phyloP scores from a whole-genome alignment of 2,329 filamentous ascomycete species.

The Hyphodiscus sp. region DNA sequence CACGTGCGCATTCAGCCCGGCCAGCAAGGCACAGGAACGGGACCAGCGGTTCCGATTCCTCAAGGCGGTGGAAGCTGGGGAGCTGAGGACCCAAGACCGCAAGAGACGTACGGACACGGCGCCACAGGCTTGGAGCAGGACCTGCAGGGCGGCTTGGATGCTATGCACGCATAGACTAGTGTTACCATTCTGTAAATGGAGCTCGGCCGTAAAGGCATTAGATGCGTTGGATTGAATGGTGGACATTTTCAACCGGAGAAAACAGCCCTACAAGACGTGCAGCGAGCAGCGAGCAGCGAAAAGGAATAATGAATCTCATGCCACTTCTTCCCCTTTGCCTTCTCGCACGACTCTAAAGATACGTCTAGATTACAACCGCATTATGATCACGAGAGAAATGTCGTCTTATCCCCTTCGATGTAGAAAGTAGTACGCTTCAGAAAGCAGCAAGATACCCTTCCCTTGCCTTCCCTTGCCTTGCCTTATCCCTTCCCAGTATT shows the following conservation, averaged over 20 bases:
- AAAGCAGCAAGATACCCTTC: no score
- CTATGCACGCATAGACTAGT: slow-evolving; percentile 22
- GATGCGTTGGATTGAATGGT: not conserved
- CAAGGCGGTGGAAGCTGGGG: slow-evolving; percentile 27
- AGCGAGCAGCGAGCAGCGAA: no score
- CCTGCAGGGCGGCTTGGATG: slow-evolving; percentile 31
- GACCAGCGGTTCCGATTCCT: slow-evolving; percentile 29
- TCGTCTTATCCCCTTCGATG: no score
- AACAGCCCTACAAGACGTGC: no score
- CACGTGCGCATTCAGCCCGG: slow-evolving; percentile 31
- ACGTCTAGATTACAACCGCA: no score
- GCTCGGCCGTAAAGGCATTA: not conserved
- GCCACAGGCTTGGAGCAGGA: slow-evolving; percentile 30
- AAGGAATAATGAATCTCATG: not conserved
- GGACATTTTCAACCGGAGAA: no score
- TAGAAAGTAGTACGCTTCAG: no score
- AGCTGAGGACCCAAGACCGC: slow-evolving; percentile 30
- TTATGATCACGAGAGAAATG: no score
- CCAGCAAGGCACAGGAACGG: slow-evolving; percentile 23
- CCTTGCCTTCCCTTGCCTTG: no score
- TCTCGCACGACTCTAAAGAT: not conserved
- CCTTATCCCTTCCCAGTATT: no score
- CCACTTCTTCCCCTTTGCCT: not conserved
- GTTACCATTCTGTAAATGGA: not conserved
- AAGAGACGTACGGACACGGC: slow-evolving; percentile 29